Percentiles rank a stretch among this genome's conserved stretches.
Conservation (phyloP, 2,329 filamentous ascomycete genomes). For the Penicillium sp. region DNA sequence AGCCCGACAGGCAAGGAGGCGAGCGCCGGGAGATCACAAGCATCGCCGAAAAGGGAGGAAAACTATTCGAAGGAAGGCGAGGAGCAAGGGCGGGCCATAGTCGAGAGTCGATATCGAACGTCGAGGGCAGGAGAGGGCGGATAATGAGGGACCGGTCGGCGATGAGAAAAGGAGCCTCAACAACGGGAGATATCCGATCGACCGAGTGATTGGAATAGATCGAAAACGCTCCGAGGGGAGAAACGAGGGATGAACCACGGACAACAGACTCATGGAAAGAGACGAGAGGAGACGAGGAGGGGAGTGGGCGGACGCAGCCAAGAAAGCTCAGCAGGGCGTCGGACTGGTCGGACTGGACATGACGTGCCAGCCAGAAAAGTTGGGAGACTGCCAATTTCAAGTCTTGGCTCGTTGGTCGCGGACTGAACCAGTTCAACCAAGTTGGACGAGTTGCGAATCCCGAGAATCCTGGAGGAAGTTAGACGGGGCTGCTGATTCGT, state of each 20-base stretch:
- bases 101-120: not conserved
- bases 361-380: not conserved
- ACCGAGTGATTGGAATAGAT: not conserved
- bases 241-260: not conserved
- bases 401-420: not conserved
- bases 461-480: too few relatives aligned
- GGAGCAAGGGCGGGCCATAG: not conserved
- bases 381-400: not conserved
- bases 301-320: not conserved
- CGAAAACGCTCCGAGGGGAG: not conserved
- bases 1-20: constrained; percentile 13
- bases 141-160: not conserved
- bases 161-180: not conserved
- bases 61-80: not conserved
- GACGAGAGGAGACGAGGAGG: not conserved
- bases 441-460: not conserved
- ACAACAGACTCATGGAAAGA: too few relatives aligned
- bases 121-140: not conserved
- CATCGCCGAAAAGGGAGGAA: constrained; percentile 18
- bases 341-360: constrained; percentile 3
- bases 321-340: constrained; percentile 2
- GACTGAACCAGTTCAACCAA: too few relatives aligned
- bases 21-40: constrained; percentile 10
- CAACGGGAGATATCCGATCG: not conserved
- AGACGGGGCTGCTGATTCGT: too few relatives aligned